Conservation (phyloP, 768 basidiomycete genomes). For the Kwoniella sp. region DNA sequence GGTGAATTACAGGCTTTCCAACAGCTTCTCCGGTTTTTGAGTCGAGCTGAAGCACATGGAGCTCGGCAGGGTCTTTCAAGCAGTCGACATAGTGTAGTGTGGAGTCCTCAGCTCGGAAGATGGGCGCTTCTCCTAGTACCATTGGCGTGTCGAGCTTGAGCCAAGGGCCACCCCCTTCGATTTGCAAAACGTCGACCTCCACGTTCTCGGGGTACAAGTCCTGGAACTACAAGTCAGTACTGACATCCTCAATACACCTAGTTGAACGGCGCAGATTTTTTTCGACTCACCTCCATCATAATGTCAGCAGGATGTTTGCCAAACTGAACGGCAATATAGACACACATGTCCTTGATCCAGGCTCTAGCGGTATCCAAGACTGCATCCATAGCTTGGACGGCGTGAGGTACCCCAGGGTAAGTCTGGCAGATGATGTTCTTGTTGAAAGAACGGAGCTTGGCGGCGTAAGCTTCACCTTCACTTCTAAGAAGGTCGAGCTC, state of each 20-base stretch:
- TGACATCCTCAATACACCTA: too few species aligned
- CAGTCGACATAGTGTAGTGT: conserved; percentile 35
- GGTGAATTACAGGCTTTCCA: conserved; percentile 13
- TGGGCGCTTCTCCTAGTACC: conserved; percentile 27
- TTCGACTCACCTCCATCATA: conserved; percentile 25
- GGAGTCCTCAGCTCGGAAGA: conserved; percentile 26
- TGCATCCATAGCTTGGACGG: conserved; percentile 31
- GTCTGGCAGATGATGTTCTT: conserved; percentile 63
- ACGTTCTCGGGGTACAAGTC: conserved; percentile 21
- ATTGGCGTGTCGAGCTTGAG: conserved; percentile 21
- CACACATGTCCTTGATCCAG: conserved; percentile 27
- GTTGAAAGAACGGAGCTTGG: conserved; percentile 63
- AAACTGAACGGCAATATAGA: conserved; percentile 21
- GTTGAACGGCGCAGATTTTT: too few species aligned
- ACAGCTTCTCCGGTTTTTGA: conserved; percentile 9
- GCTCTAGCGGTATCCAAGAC: conserved; percentile 23
- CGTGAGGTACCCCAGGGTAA: conserved; percentile 63
- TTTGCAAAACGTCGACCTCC: conserved; percentile 22
- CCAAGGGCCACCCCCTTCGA: conserved; percentile 27
- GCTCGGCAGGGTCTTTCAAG: conserved; percentile 30
- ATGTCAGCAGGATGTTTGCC: conserved; percentile 26
- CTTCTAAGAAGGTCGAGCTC: conserved; percentile 70
- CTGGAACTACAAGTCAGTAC: conserved; percentile 4
- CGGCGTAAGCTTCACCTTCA: conserved; percentile 68
- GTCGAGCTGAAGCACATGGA: conserved; percentile 28